phyloP scores from a whole-genome alignment of 306 rosid species.

The Rosa rugosa region DNA sequence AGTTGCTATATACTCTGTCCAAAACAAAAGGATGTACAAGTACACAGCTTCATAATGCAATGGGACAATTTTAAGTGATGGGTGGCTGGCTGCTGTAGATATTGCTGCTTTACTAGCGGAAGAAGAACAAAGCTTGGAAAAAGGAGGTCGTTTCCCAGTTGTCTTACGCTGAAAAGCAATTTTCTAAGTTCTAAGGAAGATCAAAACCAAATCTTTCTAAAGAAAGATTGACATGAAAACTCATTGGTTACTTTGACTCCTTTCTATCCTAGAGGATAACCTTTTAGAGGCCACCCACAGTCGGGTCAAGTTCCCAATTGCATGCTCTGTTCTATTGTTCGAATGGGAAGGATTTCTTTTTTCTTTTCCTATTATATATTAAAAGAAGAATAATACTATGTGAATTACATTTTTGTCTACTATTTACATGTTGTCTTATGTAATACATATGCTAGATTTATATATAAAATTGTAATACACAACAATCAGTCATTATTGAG shows the following conservation, averaged over 20 bases:
- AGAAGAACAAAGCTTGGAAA: not conserved
- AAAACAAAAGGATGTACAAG: not conserved
- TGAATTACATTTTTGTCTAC: too few relatives aligned
- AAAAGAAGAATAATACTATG: too few relatives aligned
- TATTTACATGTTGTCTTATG: too few relatives aligned
- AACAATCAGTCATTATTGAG: too few relatives aligned
- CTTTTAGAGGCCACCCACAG: not conserved
- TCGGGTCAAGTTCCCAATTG: not conserved
- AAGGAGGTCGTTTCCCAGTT: not conserved
- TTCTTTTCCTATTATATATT: too few relatives aligned
- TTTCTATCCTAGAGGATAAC: not conserved
- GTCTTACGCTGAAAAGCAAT: not conserved
- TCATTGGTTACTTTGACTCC: not conserved
- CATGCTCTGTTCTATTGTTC: not conserved
- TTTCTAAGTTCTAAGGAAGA: not conserved
- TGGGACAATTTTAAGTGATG: slow-evolving; percentile 6
- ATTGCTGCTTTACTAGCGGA: slow-evolving; percentile 11
- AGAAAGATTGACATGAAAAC: slow-evolving; percentile 14
- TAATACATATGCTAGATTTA: too few relatives aligned
- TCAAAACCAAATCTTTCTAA: not conserved
- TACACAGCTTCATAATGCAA: not conserved
- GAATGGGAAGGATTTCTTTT: not conserved
- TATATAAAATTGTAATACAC: too few relatives aligned
- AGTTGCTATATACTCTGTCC: not conserved
- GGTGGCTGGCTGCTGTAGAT: slow-evolving; percentile 8